Base-by-base conservation (phyloP, 2,329 filamentous ascomycete genomes). In the Apiospora phragmitis region DNA sequence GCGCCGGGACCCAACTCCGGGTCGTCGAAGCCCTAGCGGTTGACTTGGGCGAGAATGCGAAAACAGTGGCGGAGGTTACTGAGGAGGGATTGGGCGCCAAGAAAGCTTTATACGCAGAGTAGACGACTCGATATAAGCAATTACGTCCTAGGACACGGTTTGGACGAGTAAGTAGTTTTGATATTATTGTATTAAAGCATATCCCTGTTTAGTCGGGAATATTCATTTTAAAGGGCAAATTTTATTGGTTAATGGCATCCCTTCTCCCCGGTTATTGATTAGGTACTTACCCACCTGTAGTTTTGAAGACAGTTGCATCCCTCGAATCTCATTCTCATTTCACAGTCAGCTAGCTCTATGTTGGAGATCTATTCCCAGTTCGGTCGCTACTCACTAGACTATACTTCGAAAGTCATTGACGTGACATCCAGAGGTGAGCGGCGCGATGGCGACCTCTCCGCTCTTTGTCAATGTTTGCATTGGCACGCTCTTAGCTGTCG, bases 401-500 rank as follows among this genome's bases (percentile, higher is more conserved):
- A 29, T 55, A 55, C 7, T 11, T 35, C 26, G 26, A 14, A 29
- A 59, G 51, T 16, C 29, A 35, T 35, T 32, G 51, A 35, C 3
- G 29, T 59, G 18, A 9, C 18, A 35, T 3, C 2, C 35, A 9
- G 11, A 14, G 8, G 32, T 29, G 29, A 38, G 18, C 43, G 67
- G 42, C 26, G 68, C 18, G 2, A 77, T 77, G 75, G 72, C 68
- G 32, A 67, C 67, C 18, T 35, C 72, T 29, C 68, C 67, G 68
- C 65, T 70, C 11, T 41, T 77, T 11, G 29, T 75, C 45, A 74
- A 75, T 29, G 74, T 74, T 21, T 67, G 72, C 65, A 71, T 75
- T 24, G 76, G 75, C 21, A 72, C 77, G 35, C 70, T 73, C 16
- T n/a, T 78, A 26, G 71, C 70, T 4, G 38, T 75, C 8, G 38